Percentiles rank a stretch among this genome's conserved stretches.
phyloP scores from a whole-genome alignment of 2,329 filamentous ascomycete species.

The Aspergillus sp. region DNA sequence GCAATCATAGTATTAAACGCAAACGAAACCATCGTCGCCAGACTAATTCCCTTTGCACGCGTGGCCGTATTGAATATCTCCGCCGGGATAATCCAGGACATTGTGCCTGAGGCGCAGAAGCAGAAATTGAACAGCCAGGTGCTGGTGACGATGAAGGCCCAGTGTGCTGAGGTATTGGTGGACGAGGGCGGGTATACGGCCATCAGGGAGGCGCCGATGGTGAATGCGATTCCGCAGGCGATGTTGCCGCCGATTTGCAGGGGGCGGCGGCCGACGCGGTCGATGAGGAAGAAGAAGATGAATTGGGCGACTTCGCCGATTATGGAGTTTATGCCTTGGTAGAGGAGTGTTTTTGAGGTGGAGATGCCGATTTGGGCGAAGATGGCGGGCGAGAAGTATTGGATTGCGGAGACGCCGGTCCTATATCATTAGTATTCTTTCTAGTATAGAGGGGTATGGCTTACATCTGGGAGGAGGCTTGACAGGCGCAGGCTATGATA shows the following conservation, averaged over 20 bases:
- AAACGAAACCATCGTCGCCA: slow-evolving; percentile 10
- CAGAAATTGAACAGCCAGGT: slow-evolving; percentile 12
- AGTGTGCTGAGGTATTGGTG: slow-evolving; percentile 1
- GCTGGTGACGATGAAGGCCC: slow-evolving; percentile 9
- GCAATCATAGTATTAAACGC: slow-evolving; percentile 12
- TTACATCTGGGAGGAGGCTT: slow-evolving; percentile 7
- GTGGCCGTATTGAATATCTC: slow-evolving; percentile 10
- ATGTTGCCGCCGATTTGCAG: slow-evolving; percentile 9
- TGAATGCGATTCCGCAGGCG: slow-evolving; percentile 7
- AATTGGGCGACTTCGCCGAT: slow-evolving; percentile 12
- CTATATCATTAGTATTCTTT: not conserved
- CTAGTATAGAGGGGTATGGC: not conserved
- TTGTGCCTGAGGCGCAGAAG: slow-evolving; percentile 7
- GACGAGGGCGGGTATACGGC: slow-evolving; percentile 3
- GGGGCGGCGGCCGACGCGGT: slow-evolving; percentile 6
- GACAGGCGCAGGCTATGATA: slow-evolving; percentile 8
- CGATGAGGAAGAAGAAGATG: slow-evolving; percentile 12
- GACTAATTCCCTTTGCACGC: slow-evolving; percentile 4
- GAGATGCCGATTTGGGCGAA: slow-evolving; percentile 10
- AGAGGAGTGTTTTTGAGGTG: slow-evolving; percentile 4
- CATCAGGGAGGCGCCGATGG: slow-evolving; percentile 2
- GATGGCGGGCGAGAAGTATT: slow-evolving; percentile 11
- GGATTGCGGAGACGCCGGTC: slow-evolving; percentile 10
- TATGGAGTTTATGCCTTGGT: slow-evolving; percentile 9
- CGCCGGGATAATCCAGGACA: slow-evolving; percentile 3